Evolutionary conservation across 805 yeast species (phyloP), one percentile per base, ranked within the genome.

Genomic region (Candida succiphila): DNA sequence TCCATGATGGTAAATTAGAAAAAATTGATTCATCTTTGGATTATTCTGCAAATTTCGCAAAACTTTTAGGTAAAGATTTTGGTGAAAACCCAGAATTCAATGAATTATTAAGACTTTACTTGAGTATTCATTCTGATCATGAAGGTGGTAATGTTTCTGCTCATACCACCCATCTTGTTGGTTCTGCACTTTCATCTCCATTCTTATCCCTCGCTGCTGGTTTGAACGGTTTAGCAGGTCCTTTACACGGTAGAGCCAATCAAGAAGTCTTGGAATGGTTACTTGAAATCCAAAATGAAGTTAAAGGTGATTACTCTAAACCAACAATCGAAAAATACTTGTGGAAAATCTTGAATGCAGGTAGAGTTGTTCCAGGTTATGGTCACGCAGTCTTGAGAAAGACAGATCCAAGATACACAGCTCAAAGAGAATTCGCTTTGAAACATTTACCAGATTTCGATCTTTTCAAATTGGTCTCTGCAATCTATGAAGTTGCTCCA

Each of bases 71-170:
- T 40, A n/a, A n/a, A n/a, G n/a, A n/a, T n/a, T 69, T 56, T 56
- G 75, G 78, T 45, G 60, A 61, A 38, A 73, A 76, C 62, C 65
- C 67, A 45, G 86, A 79, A 55, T 82, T 82, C 54, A 71, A 75
- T 38, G 88, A 82, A 58, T 69, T 83, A 49, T 74, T 82, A 76
- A 76, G 94, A 65, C 66, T 83, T 46, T 82, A 82, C 69, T 60
- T 81, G 52, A 75, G 89, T 40, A 76, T 82, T 54, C 94, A 82
- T 67, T 73, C 86, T 36, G 94, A 82, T 58, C 94, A 82, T 65
- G 94, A 82, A 67, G 94, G 92, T 64, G 92, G 92, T 60, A 81
- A 81, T 55, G 92, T 81, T 40, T 77, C 86, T 41, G 92, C 92
- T 31, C 92, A 81, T 65, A 76, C 92, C 44, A 81, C 92, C 38